Evolutionary conservation across 108 stramenopile species (phyloP).

Genomic region (Nitzschia sp.): DNA sequence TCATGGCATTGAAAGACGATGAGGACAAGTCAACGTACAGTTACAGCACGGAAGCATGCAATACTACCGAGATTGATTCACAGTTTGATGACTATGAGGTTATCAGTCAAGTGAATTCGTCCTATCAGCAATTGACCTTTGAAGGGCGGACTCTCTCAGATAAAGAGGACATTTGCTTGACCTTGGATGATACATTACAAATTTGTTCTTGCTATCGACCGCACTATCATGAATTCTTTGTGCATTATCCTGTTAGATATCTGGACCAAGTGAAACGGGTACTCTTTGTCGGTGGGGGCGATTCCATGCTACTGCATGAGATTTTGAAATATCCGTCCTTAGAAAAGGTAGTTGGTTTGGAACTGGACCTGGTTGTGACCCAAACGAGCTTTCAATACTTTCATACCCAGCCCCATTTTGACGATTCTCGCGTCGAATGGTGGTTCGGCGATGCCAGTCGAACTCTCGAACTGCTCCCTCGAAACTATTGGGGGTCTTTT

Average conservation of each 20-base stretch:
- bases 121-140: background rate
- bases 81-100: slow-evolving; percentile 8
- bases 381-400: slow-evolving; percentile 57
- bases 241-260: slow-evolving; percentile 62
- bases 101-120: slow-evolving; percentile 13
- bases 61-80: slow-evolving; percentile 23
- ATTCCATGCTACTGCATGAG: slow-evolving; percentile 63
- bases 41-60: slow-evolving; percentile 21
- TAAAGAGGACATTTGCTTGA: slow-evolving; percentile 58
- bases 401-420: slow-evolving; percentile 60
- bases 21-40: slow-evolving; percentile 3
- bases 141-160: slow-evolving; percentile 68
- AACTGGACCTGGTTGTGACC: slow-evolving; percentile 59
- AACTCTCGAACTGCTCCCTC: slow-evolving; percentile 47
- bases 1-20: background rate
- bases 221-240: slow-evolving; percentile 64
- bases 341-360: slow-evolving; percentile 57
- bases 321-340: slow-evolving; percentile 63
- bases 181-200: slow-evolving; percentile 71
- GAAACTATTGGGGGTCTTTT: slow-evolving; percentile 59
- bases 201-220: slow-evolving; percentile 70
- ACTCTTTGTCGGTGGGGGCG: slow-evolving; percentile 60
- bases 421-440: slow-evolving; percentile 64
- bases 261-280: slow-evolving; percentile 42
- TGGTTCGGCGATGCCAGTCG: slow-evolving; percentile 76